Percentiles rank a stretch among this genome's conserved stretches.
Evolutionary conservation across 2,329 filamentous ascomycete genomes (phyloP).

Genomic region (Helminthosporium solani): DNA sequence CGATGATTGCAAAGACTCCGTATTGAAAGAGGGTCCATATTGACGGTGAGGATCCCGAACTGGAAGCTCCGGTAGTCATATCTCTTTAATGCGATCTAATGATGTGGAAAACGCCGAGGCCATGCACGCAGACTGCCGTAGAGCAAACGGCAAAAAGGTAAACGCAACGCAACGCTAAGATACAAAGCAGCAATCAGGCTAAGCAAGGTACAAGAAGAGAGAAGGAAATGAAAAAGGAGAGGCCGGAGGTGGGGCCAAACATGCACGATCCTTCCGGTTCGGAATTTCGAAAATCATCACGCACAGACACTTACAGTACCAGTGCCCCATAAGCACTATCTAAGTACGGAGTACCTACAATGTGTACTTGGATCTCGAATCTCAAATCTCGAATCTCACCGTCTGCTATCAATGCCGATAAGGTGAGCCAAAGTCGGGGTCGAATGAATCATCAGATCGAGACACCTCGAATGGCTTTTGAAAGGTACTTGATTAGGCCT

Average conservation of each 20-base stretch:
- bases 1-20: conserved; percentile 27
- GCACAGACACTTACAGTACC: neutral
- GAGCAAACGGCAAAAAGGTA: neutral
- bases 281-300: no score
- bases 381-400: neutral
- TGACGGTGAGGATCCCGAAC: conserved; percentile 7
- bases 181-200: no score
- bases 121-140: conserved; percentile 1
- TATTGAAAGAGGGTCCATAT: conserved; percentile 34
- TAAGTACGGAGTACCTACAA: no score
- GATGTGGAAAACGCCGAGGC: neutral
- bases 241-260: no score
- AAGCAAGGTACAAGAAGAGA: no score
- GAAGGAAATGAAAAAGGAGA: neutral
- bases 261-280: no score
- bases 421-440: no score
- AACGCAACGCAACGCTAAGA: no score
- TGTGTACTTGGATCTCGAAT: no score
- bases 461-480: neutral
- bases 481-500: neutral
- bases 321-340: neutral
- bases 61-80: conserved; percentile 3
- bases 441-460: neutral
- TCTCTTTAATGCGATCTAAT: conserved; percentile 3
- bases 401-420: neutral